Evolutionary conservation across 2,329 filamentous ascomycete genomes (phyloP).

Genomic region (Alternaria novae-zelandiae): DNA sequence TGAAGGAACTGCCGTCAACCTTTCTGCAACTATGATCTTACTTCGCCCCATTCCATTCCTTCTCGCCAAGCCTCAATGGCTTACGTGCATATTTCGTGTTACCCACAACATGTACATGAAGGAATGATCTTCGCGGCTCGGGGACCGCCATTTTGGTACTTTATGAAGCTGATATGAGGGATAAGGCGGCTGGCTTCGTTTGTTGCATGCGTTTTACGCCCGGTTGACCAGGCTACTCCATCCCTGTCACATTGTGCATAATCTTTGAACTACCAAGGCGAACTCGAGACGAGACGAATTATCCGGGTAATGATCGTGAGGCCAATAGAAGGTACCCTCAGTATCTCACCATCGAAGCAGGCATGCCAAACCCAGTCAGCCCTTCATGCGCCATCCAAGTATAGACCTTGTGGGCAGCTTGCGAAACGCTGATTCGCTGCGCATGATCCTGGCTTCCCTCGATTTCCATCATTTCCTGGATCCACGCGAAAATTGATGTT

Average conservation of each 20-base stretch:
- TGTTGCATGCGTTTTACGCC: background rate
- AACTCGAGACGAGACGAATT: background rate
- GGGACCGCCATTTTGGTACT: background rate
- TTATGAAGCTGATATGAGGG: background rate
- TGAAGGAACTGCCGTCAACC: background rate
- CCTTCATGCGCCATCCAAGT: background rate
- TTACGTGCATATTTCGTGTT: background rate
- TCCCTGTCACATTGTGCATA: background rate
- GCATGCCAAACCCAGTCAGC: background rate
- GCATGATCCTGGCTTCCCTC: background rate
- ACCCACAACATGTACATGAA: background rate
- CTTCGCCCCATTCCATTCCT: background rate
- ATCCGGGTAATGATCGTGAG: background rate
- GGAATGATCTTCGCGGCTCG: background rate
- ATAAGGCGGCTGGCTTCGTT: background rate
- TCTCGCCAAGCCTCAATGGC: background rate
- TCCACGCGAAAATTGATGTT: background rate
- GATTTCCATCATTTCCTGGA: background rate
- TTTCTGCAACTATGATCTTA: background rate
- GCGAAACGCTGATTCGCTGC: background rate
- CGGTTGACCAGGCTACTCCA: background rate
- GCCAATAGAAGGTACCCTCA: background rate
- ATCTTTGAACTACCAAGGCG: background rate
- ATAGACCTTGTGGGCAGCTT: background rate
- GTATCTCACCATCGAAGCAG: background rate